Evolutionary conservation across 1,139 yeast species (phyloP).

Genomic region (Debaryomycetaceae sp.): DNA sequence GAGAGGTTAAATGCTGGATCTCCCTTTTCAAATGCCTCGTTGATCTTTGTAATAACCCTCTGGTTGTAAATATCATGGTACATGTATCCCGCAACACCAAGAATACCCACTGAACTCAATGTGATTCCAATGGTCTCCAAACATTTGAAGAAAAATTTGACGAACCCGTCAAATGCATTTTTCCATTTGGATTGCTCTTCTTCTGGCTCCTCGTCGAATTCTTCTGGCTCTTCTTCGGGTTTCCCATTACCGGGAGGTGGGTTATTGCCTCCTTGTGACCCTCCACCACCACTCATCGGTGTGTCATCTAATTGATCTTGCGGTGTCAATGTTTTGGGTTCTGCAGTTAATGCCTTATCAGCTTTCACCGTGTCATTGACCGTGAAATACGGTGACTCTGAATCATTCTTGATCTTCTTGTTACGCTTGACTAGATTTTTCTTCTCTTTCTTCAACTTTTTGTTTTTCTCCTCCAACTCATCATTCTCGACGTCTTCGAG

Average conservation of each 20-base stretch:
- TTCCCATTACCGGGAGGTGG: neutral
- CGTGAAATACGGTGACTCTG: constrained; percentile 9
- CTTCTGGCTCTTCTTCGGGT: constrained; percentile 10
- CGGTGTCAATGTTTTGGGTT: constrained; percentile 2
- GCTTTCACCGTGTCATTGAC: constrained; percentile 15
- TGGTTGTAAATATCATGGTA: constrained; percentile 62
- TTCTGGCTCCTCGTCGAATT: constrained; percentile 11
- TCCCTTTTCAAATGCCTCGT: constrained; percentile 62
- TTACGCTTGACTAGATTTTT: constrained; percentile 20
- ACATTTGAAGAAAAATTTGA: constrained; percentile 45
- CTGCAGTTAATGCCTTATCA: constrained; percentile 11
- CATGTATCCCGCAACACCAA: constrained; percentile 67
- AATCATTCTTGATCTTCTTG: constrained; percentile 10
- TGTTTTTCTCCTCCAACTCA: constrained; percentile 26
- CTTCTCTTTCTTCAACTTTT: constrained; percentile 23
- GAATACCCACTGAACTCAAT: constrained; percentile 64
- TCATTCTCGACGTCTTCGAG: constrained; percentile 28
- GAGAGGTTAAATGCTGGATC: constrained; percentile 64
- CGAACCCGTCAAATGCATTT: constrained; percentile 9
- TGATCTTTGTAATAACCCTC: constrained; percentile 65
- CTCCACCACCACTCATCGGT: constrained; percentile 1
- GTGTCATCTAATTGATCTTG: neutral
- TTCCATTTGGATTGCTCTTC: constrained; percentile 11
- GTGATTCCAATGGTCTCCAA: constrained; percentile 74
- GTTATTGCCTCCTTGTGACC: constrained; percentile 6